phyloP scores from a whole-genome alignment of 768 basidiomycete species.

The Leccinum fibrillosum region DNA sequence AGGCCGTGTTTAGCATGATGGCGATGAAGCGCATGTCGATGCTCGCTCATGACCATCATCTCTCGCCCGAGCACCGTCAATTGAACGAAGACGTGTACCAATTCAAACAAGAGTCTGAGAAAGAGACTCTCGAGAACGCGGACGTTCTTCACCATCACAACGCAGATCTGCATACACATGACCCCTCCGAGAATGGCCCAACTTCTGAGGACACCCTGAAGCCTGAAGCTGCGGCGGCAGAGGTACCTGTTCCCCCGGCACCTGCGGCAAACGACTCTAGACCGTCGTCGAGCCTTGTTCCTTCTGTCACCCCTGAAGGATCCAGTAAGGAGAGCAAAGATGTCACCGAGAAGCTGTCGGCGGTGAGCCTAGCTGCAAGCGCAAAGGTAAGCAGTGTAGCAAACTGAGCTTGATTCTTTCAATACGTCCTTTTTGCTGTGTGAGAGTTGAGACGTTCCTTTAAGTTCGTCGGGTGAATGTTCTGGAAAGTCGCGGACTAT shows the following conservation, averaged over 20 bases:
- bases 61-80: conserved; percentile 43
- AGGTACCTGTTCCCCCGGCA: conserved; percentile 1
- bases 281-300: background rate
- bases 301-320: conserved; percentile 4
- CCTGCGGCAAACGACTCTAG: conserved; percentile 1
- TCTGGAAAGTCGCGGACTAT: background rate
- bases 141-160: conserved; percentile 52
- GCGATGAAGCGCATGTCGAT: conserved; percentile 79
- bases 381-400: conserved; percentile 28
- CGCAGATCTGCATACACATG: conserved; percentile 6
- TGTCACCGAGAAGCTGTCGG: conserved; percentile 24
- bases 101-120: conserved; percentile 81
- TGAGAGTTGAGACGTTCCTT: background rate
- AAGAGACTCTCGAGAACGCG: conserved; percentile 37
- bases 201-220: background rate
- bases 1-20: conserved; percentile 82
- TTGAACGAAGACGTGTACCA: conserved; percentile 58
- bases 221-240: background rate
- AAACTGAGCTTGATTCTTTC: conserved; percentile 14
- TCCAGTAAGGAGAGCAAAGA: conserved; percentile 21
- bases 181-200: background rate
- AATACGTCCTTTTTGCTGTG: background rate
- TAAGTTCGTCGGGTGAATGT: background rate
- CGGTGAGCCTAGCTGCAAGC: conserved; percentile 29
- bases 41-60: conserved; percentile 34